Evolutionary conservation across 768 basidiomycete species (phyloP).

Genomic region (Rhodotorula graminis): DNA sequence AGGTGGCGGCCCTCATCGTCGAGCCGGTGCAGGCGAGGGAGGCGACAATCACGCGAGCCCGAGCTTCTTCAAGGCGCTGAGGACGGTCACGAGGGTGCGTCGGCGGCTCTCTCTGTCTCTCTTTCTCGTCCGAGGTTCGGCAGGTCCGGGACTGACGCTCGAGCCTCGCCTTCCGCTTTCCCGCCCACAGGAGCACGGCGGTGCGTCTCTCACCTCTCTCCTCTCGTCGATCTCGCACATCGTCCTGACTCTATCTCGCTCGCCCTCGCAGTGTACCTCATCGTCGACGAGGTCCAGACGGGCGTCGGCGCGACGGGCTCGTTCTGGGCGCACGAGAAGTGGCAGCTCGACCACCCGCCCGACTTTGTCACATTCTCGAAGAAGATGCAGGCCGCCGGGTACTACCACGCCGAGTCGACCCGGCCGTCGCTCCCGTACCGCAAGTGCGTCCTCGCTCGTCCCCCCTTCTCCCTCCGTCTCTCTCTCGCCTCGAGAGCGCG

Average conservation of each 20-base stretch:
- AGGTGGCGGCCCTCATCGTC: constrained; percentile 51
- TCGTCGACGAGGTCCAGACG: constrained; percentile 51
- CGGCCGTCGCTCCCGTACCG: constrained; percentile 47
- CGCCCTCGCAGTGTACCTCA: constrained; percentile 46
- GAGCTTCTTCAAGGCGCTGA: constrained; percentile 48
- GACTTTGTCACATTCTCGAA: constrained; percentile 52
- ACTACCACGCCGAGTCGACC: constrained; percentile 48
- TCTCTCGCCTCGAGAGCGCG: not conserved
- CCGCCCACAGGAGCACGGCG: not conserved
- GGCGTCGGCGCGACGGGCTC: constrained; percentile 51
- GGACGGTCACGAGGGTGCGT: constrained; percentile 47
- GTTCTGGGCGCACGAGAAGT: constrained; percentile 53
- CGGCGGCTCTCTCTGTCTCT: not conserved
- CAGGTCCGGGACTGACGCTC: too few species aligned
- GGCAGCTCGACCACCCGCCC: constrained; percentile 45
- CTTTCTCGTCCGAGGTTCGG: not conserved
- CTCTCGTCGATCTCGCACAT: not conserved
- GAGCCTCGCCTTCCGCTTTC: too few species aligned
- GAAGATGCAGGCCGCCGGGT: constrained; percentile 50
- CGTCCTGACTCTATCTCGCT: too few species aligned
- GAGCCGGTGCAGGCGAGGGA: constrained; percentile 50
- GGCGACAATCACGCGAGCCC: constrained; percentile 51
- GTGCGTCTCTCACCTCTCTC: not conserved
- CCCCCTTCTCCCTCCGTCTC: not conserved
- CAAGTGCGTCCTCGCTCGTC: constrained; percentile 20